Evolutionary conservation across 495 filamentous ascomycete species (phyloP).

Genomic region (Emericellopsis terricola): DNA sequence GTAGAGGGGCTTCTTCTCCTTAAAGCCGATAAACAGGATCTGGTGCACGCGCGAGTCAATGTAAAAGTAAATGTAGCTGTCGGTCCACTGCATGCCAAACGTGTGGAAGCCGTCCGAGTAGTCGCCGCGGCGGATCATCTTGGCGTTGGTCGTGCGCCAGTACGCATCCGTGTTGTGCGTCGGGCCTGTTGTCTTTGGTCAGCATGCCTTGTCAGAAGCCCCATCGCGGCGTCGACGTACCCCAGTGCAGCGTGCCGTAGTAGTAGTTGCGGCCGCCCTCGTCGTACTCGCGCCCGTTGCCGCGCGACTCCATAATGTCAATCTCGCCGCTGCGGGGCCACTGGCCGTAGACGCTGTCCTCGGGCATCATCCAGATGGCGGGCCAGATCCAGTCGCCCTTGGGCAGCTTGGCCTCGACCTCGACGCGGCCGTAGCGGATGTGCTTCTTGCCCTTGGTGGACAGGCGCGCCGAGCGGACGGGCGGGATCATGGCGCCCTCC

Average conservation of each 20-base stretch:
- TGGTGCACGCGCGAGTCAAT: conserved; percentile 42
- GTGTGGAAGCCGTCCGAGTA: conserved; percentile 24
- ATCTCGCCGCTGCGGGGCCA: conserved; percentile 19
- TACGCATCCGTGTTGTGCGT: conserved; percentile 6
- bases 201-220: neutral
- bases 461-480: conserved; percentile 20
- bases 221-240: neutral
- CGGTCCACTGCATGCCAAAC: conserved; percentile 48
- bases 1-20: conserved; percentile 30
- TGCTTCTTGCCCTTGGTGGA: conserved; percentile 20
- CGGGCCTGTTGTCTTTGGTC: neutral
- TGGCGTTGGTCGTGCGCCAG: conserved; percentile 8
- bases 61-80: conserved; percentile 52
- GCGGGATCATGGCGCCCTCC: conserved; percentile 17
- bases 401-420: conserved; percentile 24
- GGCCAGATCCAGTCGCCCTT: conserved; percentile 26
- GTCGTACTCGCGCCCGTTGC: conserved; percentile 5
- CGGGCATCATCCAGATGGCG: conserved; percentile 28
- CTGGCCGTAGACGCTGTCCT: conserved; percentile 13
- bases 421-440: conserved; percentile 22
- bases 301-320: conserved; percentile 13
- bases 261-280: conserved; percentile 6
- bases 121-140: conserved; percentile 7
- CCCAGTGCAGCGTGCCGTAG: conserved; percentile 12
- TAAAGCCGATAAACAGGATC: conserved; percentile 40